Base-by-base conservation (phyloP, 148 eudicot species). In the Nepenthes mirabilis region DNA sequence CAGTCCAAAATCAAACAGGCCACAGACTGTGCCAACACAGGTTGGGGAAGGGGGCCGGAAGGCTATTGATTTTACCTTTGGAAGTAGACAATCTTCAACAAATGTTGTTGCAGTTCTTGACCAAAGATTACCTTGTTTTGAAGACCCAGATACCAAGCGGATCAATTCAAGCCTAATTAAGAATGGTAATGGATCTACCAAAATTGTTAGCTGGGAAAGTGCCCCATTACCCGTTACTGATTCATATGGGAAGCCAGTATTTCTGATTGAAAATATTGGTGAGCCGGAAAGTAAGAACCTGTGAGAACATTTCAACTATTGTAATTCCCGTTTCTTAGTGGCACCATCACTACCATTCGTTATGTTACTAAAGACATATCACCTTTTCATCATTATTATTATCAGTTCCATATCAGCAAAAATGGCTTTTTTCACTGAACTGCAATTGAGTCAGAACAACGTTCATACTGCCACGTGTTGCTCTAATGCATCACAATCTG, bases 71-170 rank as follows among this genome's bases (percentile, higher is more conserved):
- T 68, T 78, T 57, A 71, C 77, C 52, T 55, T 68, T 69, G 84
- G 75, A 62, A 68, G 68, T 59, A 72, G 80, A 33, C 82, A 81
- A 73, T 64, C 81, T 59, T 67, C 77, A 14, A 62, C 75, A 6
- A 86, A 74, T 61, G 74, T 80, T 37, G 79, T 71, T 14, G 88
- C 83, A 74, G 84, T 86, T 68, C 78, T 80, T 14, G 86, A 83
- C 13, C 79, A 72, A 64, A 76, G 73, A 51, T 52, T 68, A 55
- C 69, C 76, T 64, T 73, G 81, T 65, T 78, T 61, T 74, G 88
- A 86, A 63, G 88, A 83, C 74, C 82, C 88, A 47, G 84, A 80
- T 58, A 83, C 80, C 7, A 83, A 79, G 62, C 64, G 59, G 73
- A 73, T 86, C 58, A 79, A 86, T 68, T 69, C 64, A 37, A 74